Evolutionary conservation across 2,329 filamentous ascomycete species (phyloP).

Genomic region (Fusarium azukiicola): DNA sequence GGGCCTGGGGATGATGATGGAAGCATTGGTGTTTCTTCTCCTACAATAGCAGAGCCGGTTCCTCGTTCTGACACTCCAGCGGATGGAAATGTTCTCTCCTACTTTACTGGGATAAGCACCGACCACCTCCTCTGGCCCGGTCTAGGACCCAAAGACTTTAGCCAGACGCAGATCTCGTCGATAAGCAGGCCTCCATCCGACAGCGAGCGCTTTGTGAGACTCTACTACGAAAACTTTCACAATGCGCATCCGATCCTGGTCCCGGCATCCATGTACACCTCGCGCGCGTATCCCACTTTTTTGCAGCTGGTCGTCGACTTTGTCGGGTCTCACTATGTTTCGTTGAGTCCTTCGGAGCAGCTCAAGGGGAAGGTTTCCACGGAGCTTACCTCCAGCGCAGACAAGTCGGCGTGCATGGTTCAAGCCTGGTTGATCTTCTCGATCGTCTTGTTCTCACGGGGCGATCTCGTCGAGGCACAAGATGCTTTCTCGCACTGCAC

Average conservation of each 20-base stretch:
- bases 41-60: background rate
- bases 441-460: conserved; percentile 26
- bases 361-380: conserved; percentile 26
- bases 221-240: conserved; percentile 52
- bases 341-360: conserved; percentile 31
- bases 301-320: conserved; percentile 47
- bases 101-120: background rate
- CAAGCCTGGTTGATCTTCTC: conserved; percentile 44
- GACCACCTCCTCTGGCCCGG: conserved; percentile 27
- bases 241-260: conserved; percentile 47
- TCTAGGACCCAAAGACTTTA: background rate
- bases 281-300: conserved; percentile 31
- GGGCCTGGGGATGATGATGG: background rate
- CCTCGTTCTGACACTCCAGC: conserved; percentile 4
- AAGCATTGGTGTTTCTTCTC: background rate
- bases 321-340: conserved; percentile 44
- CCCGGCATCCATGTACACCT: conserved; percentile 39
- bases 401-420: conserved; percentile 37
- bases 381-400: conserved; percentile 30
- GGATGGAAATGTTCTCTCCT: conserved; percentile 13
- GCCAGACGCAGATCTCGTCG: background rate
- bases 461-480: conserved; percentile 29
- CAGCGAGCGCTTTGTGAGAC: conserved; percentile 40
- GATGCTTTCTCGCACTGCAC: conserved; percentile 36
- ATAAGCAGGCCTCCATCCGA: conserved; percentile 26